phyloP scores from a whole-genome alignment of 2,329 filamentous ascomycete species.

The Zymoseptoria brevis region DNA sequence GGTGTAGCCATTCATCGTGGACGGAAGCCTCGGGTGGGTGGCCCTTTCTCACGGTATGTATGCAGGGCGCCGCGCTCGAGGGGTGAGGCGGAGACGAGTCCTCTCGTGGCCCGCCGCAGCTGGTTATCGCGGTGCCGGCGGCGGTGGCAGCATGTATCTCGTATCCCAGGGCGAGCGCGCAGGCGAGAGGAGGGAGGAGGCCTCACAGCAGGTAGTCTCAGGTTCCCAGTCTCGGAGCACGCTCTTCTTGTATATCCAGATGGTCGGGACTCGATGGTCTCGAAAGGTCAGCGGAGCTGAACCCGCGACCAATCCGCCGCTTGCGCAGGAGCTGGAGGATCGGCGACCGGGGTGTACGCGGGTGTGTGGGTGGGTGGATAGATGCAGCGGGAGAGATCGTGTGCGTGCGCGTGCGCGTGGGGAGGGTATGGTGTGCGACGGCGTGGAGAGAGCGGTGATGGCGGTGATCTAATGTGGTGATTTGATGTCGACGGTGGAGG shows the following conservation, averaged over 20 bases:
- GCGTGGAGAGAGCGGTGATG: too few relatives aligned
- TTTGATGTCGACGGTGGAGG: too few relatives aligned
- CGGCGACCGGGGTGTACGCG: neutral
- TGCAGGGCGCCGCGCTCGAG: neutral
- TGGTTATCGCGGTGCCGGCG: neutral
- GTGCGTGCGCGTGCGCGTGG: neutral
- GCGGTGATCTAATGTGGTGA: too few relatives aligned
- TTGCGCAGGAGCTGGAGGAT: neutral
- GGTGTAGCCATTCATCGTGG: slow-evolving; percentile 27
- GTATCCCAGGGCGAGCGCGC: neutral
- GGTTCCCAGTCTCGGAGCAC: neutral
- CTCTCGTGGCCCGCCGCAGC: neutral
- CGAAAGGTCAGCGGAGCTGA: neutral
- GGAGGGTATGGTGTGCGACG: too few relatives aligned
- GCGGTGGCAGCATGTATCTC: neutral
- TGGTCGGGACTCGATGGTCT: neutral
- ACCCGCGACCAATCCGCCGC: neutral
- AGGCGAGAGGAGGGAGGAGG: neutral
- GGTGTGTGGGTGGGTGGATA: neutral
- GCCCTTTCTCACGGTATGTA: neutral
- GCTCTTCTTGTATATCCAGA: neutral
- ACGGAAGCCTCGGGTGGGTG: neutral
- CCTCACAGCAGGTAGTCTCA: neutral
- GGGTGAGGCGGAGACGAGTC: neutral
- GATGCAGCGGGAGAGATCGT: neutral